phyloP scores from a whole-genome alignment of 192 early-diverging fungal genomes.

The Spinellus fusiger region DNA sequence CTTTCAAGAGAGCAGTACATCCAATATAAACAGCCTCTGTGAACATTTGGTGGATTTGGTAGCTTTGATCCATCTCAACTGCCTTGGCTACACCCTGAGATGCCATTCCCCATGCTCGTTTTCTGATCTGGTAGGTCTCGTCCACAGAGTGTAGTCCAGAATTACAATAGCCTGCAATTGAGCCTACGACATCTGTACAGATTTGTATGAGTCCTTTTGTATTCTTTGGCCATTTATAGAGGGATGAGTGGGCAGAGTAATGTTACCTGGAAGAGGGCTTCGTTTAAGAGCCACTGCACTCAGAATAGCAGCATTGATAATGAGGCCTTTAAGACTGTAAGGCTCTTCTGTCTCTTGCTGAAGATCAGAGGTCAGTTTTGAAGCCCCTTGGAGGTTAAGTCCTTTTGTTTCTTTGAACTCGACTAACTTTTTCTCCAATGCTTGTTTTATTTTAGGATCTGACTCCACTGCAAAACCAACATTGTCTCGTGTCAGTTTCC shows the following conservation, averaged over 20 bases:
- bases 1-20: conserved; percentile 42
- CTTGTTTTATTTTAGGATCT: conserved; percentile 10
- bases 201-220: not conserved
- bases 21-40: conserved; percentile 38
- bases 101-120: conserved; percentile 45
- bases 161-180: conserved; percentile 29
- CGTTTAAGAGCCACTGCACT: conserved; percentile 44
- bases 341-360: conserved; percentile 5
- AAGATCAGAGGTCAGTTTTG: not conserved
- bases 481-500: no score
- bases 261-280: conserved; percentile 41
- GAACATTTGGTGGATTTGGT: conserved; percentile 47
- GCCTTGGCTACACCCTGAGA: conserved; percentile 40
- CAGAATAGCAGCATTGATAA: conserved; percentile 39
- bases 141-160: conserved; percentile 36
- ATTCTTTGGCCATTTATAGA: no score
- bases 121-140: conserved; percentile 39
- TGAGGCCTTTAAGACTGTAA: conserved; percentile 9
- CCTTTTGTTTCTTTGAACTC: conserved; percentile 10
- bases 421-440: conserved; percentile 11
- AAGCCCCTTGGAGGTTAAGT: not conserved
- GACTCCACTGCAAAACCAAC: no score
- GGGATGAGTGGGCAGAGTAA: not conserved
- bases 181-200: conserved; percentile 31
- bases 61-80: conserved; percentile 47